Evolutionary conservation across 257 asterid genomes (phyloP), one percentile per base, ranked within the genome.

Genomic region (Salvia splendens): DNA sequence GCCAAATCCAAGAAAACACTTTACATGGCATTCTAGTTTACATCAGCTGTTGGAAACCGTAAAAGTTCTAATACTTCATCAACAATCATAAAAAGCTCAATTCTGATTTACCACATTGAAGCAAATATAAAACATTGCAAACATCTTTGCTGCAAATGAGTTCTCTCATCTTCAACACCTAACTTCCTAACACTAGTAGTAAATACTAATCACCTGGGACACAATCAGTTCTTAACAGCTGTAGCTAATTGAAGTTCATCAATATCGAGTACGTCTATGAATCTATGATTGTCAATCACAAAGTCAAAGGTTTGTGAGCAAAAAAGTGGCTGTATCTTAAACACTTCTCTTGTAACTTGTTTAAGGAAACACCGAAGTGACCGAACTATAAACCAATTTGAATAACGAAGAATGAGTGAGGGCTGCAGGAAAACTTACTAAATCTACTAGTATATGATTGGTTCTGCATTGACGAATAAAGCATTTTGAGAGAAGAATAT

Each of bases 361-460:
- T 28, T 46, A 59, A 58, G 52, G 56, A 67, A 68, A 28, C 41
- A 30, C 56, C n/a, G n/a, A n/a, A 24, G 2, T 24, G 30, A 24
- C 2, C 56, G 6, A 28, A 53, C 7, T 40, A 42, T 35, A 41
- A 55, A 61, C 65, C 42, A 46, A 28, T 73, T 61, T 57, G 20
- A 32, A 33, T 12, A 36, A 5, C 47, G 48, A 51, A 60, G 54
- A 45, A 50, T 12, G 42, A 14, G 11, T 14, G 46, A 30, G 49
- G 61, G 30, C 52, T 49, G 67, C 35, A 50, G 45, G 58, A 58
- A 48, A 65, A 56, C 30, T 36, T 64, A 67, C 66, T 51, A 66
- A 20, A 55, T 33, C 73, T 43, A 41, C 17, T 38, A 55, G 48
- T 10, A 20, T 64, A 68, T 43, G 70, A 36, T 56, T 60, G 24